Percentiles rank a stretch among this genome's conserved stretches.
Conservation (phyloP, 2,329 filamentous ascomycete species). For the Clonostachys byssicola region DNA sequence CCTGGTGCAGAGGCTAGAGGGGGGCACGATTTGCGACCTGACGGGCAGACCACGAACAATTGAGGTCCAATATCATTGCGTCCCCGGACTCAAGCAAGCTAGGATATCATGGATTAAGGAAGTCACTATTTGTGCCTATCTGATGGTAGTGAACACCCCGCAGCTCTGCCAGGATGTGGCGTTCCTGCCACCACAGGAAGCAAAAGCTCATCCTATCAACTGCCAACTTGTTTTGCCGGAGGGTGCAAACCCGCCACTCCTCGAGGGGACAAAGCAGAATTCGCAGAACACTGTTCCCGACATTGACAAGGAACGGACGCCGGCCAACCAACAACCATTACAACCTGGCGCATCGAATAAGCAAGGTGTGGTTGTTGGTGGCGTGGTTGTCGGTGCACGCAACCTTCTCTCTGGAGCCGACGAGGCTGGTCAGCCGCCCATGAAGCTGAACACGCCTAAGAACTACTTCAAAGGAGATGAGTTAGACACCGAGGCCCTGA, state of each 20-base stretch:
- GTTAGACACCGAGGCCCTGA: conserved; percentile 3
- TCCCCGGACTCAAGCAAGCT: conserved; percentile 67
- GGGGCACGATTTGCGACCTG: conserved; percentile 81
- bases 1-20: conserved; percentile 75
- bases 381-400: conserved; percentile 47
- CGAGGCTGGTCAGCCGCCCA: conserved; percentile 40
- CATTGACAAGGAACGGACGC: conserved; percentile 3
- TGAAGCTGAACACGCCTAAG: conserved; percentile 39
- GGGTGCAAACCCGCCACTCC: conserved; percentile 28
- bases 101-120: conserved; percentile 93
- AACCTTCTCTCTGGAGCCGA: conserved; percentile 39
- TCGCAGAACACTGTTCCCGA: conserved; percentile 1
- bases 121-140: conserved; percentile 82
- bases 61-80: conserved; percentile 79
- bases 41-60: conserved; percentile 78
- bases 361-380: conserved; percentile 42
- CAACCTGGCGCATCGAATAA: conserved; percentile 4
- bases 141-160: conserved; percentile 90
- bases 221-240: conserved; percentile 67
- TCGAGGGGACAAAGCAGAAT: conserved; percentile 14
- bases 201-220: conserved; percentile 69
- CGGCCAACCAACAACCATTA: background rate
- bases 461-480: conserved; percentile 23
- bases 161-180: conserved; percentile 83
- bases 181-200: conserved; percentile 77